Conservation (phyloP, 192 early-diverging fungal genomes). For the Linnemannia zychae region DNA sequence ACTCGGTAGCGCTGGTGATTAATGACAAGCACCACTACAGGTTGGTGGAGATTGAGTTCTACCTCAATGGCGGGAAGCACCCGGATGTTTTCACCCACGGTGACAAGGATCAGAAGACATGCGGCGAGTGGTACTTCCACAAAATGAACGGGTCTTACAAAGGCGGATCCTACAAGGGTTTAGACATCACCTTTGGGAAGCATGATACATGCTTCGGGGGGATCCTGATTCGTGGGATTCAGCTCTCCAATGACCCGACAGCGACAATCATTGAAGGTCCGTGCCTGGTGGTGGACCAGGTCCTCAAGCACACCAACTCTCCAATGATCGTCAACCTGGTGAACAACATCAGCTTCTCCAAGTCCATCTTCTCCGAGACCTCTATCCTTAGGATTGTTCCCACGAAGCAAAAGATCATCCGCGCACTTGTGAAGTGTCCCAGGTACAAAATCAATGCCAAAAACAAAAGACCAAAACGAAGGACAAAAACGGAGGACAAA, state of each 20-base stretch:
- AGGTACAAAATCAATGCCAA: constrained; percentile 22
- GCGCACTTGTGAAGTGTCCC: constrained; percentile 19
- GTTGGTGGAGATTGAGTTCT: constrained; percentile 51
- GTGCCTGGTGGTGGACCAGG: constrained; percentile 48
- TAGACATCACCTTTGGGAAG: constrained; percentile 51
- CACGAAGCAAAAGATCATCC: constrained; percentile 28
- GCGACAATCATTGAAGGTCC: constrained; percentile 48
- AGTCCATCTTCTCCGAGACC: constrained; percentile 27
- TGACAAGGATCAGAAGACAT: constrained; percentile 38
- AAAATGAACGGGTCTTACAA: constrained; percentile 42
- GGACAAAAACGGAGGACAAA: constrained; percentile 5
- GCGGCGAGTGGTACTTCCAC: constrained; percentile 53
- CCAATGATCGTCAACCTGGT: constrained; percentile 26
- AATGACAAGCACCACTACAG: constrained; percentile 31
- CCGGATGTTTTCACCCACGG: constrained; percentile 41
- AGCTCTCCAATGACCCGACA: constrained; percentile 35
- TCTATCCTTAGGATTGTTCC: constrained; percentile 33
- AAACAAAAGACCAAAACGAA: constrained; percentile 16
- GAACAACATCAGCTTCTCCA: constrained; percentile 24
- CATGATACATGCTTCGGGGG: constrained; percentile 39
- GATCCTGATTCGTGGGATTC: constrained; percentile 46
- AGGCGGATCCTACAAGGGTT: constrained; percentile 50
- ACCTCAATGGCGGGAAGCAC: constrained; percentile 42
- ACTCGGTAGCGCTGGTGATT: constrained; percentile 28
- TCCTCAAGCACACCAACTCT: constrained; percentile 34